Evolutionary conservation across 2,329 filamentous ascomycete genomes (phyloP).

Genomic region (Talaromyces sp.): DNA sequence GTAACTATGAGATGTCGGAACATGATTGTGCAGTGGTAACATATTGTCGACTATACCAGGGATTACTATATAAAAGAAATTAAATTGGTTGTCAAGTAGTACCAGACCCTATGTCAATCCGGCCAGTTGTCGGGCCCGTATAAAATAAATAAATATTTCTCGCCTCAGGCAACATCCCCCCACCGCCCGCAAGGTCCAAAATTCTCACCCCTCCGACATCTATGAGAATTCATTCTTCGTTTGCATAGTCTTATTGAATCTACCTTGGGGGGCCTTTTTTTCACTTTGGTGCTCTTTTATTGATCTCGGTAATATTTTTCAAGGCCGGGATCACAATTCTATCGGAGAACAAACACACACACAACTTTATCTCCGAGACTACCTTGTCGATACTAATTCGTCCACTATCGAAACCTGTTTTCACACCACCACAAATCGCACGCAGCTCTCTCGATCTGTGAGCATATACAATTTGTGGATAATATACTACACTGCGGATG

Average conservation of each 20-base stretch:
- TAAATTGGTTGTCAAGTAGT: background rate
- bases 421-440: constrained; percentile 5
- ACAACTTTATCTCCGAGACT: constrained; percentile 14
- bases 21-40: background rate
- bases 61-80: background rate
- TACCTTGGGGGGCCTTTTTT: background rate
- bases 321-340: background rate
- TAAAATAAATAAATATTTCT: background rate
- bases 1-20: constrained; percentile 5
- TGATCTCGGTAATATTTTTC: background rate
- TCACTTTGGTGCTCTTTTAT: background rate
- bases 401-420: constrained; percentile 12
- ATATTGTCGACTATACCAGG: background rate
- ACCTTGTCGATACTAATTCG: constrained; percentile 15
- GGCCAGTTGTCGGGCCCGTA: background rate
- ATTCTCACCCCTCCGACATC: constrained; percentile 16
- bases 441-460: background rate
- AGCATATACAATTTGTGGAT: background rate
- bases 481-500: background rate
- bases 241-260: background rate
- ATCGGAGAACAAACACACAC: constrained; percentile 13
- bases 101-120: no score
- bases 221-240: background rate
- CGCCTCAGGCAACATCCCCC: constrained; percentile 15
- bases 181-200: constrained; percentile 17